Evolutionary conservation across 2,329 filamentous ascomycete genomes (phyloP).

Genomic region (Cordyceps militaris): DNA sequence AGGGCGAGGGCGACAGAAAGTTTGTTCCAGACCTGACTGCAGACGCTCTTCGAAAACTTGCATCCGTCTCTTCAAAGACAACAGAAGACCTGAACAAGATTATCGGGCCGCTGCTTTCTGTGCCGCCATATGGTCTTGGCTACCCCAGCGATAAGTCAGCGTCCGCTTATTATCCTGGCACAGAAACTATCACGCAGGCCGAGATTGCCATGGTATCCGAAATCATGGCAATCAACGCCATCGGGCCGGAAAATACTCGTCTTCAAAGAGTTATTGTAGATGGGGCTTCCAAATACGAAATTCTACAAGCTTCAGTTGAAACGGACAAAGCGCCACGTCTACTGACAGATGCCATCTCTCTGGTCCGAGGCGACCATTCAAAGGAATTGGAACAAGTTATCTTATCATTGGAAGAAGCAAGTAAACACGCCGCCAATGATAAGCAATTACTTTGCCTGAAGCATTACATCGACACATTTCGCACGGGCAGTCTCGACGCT

Average conservation of each 20-base stretch:
- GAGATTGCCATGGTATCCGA: conserved; percentile 45
- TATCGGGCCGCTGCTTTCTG: conserved; percentile 40
- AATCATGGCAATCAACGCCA: conserved; percentile 37
- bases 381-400: conserved; percentile 43
- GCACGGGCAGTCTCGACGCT: conserved; percentile 44
- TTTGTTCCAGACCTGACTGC: conserved; percentile 44
- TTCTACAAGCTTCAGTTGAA: conserved; percentile 30
- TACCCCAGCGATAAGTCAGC: conserved; percentile 44
- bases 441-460: conserved; percentile 44
- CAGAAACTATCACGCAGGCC: conserved; percentile 39
- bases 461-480: conserved; percentile 47
- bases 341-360: conserved; percentile 7
- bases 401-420: conserved; percentile 38
- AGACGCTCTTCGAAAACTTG: conserved; percentile 36
- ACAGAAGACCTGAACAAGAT: conserved; percentile 26
- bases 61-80: conserved; percentile 24
- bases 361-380: conserved; percentile 47
- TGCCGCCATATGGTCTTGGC: conserved; percentile 46
- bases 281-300: not conserved
- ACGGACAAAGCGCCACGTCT: conserved; percentile 1
- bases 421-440: conserved; percentile 42
- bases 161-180: conserved; percentile 48
- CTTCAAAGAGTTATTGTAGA: not conserved
- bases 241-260: not conserved
- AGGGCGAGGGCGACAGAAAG: conserved; percentile 51